Conservation (phyloP, 345 rosid genomes). For the Linum usitatissimum region DNA sequence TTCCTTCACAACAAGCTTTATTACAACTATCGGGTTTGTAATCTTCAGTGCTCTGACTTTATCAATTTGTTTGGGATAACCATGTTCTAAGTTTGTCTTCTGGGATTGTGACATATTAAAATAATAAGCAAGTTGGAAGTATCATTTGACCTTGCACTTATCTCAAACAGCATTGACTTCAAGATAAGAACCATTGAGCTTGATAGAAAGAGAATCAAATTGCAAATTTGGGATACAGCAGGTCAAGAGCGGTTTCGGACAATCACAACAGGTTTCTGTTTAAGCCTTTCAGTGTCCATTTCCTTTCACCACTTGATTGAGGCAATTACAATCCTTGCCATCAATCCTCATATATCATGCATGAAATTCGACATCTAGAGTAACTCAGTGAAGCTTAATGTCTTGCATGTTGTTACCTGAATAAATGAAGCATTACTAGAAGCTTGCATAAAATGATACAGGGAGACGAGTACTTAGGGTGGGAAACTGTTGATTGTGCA, state of each 20-base stretch:
- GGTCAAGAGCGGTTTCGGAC: conserved; percentile 3
- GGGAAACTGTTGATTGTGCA: no score
- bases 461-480: no score
- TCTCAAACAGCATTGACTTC: not conserved
- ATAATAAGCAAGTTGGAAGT: not conserved
- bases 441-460: no score
- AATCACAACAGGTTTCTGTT: conserved; percentile 1
- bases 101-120: not conserved
- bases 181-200: not conserved
- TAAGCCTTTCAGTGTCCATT: not conserved
- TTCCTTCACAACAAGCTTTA: conserved; percentile 2
- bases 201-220: not conserved
- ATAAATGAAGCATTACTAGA: no score
- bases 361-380: not conserved
- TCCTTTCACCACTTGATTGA: not conserved
- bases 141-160: not conserved
- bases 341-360: not conserved
- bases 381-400: not conserved
- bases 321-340: not conserved
- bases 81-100: not conserved
- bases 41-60: not conserved
- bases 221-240: conserved; percentile 4
- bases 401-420: no score
- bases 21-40: conserved; percentile 4
- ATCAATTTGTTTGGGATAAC: not conserved